Percentiles rank a stretch among this genome's conserved stretches.
Evolutionary conservation across 495 filamentous ascomycete species (phyloP).

Genomic region (Tuber borchii): DNA sequence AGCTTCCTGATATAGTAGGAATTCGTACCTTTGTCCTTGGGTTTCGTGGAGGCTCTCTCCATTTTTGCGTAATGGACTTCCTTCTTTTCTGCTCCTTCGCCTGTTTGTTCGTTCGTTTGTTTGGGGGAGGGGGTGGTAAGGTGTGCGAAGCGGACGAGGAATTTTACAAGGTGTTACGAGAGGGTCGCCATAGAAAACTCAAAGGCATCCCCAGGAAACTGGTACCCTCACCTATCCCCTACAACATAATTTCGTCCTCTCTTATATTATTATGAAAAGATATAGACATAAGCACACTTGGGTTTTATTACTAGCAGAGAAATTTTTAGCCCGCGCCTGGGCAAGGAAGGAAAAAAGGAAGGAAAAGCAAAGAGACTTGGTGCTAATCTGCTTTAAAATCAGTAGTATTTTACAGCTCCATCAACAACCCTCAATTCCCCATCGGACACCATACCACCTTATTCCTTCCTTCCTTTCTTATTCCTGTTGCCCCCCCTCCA

Average conservation of each 20-base stretch:
- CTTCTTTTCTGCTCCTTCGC: neutral
- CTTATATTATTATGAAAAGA: neutral
- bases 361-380: neutral
- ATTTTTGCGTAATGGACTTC: neutral
- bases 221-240: neutral
- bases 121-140: neutral
- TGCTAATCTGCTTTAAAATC: neutral
- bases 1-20: neutral
- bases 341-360: neutral
- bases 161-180: neutral
- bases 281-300: neutral
- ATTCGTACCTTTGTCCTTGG: neutral
- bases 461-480: neutral
- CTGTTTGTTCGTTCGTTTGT: neutral
- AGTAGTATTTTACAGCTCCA: neutral
- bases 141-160: neutral
- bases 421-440: neutral
- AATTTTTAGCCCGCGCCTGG: neutral
- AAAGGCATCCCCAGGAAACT: neutral
- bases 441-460: neutral
- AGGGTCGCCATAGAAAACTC: neutral
- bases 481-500: slow-evolving; percentile 33
- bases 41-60: neutral
- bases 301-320: neutral
- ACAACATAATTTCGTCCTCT: neutral